Evolutionary conservation across 257 asterid species (phyloP), one percentile per base, ranked within the genome.

Genomic region (Gentiana straminea): DNA sequence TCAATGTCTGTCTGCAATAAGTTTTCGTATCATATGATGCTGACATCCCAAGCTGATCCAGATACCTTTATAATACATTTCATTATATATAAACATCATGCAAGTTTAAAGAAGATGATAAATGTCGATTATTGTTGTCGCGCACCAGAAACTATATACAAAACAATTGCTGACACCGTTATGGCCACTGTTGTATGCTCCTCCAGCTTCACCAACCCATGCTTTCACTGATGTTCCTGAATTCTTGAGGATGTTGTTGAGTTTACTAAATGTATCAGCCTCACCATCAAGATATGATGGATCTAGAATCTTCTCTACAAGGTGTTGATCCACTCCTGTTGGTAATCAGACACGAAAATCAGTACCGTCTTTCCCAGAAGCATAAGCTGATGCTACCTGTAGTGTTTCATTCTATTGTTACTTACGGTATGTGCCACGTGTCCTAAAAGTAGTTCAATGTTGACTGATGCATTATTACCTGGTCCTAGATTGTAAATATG

Each of bases 181-280:
- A 15, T 80, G 86, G 13, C 96, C 96, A 3, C 96, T 87, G 65
- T 73, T 80, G 60, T 73, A 84, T 7, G 86, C 88, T 7, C 96
- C 94, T 62, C 96, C 96, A 2, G 92, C 68, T 67, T 86, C 96
- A 49, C 94, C 84, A 68, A 86, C 94, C 94, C 96, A 86, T 7
- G 87, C 81, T 9, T 64, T 54, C 5, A 78, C 93, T 1, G 73
- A 51, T 63, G 73, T 76, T 47, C 37, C 62, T 2, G 96, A 80
- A 12, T 56, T 56, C 68, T 66, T 72, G 62, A 87, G 58, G 0
- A 62, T 7, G 38, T 67, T 55, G 33, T 73, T 68, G 49, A 84
- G 81, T 54, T 61, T 55, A 51, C 55, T 65, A 52, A 82, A 82
- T 55, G 73, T 73, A 35, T 38, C 57, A 0, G 70, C 83, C 62